These are phyloP conservation scores for Ophiognomonia clavigignenti-juglandacearum DNA, from an alignment of 2,329 filamentous ascomycete genomes.

Conservation along the genomic window DNA sequence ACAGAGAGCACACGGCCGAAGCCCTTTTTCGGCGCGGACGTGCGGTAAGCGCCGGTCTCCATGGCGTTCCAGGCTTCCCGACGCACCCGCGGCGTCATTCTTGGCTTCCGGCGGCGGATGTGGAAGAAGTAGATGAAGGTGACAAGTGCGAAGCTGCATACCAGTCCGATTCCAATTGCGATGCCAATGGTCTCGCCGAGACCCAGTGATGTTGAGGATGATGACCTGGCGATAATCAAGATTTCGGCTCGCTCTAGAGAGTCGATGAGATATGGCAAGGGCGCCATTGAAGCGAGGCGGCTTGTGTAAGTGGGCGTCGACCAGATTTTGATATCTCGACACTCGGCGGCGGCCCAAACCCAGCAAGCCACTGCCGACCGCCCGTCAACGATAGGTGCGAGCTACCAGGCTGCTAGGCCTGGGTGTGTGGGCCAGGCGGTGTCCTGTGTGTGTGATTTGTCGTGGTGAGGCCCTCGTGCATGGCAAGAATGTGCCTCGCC, in stretches of 20 bases:
- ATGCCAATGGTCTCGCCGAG: slow-evolving; percentile 8
- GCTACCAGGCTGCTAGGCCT: neutral
- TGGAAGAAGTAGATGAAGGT: slow-evolving; percentile 1
- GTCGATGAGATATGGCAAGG: neutral
- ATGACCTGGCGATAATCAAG: neutral
- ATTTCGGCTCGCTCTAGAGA: neutral
- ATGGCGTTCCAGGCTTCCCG: slow-evolving; percentile 3
- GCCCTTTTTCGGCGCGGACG: neutral
- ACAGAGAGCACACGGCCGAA: slow-evolving; percentile 12
- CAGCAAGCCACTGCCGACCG: too few relatives aligned
- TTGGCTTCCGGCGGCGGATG: neutral
- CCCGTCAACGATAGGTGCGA: too few relatives aligned
- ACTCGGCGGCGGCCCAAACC: neutral
- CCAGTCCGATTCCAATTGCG: neutral
- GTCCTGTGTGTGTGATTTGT: neutral
- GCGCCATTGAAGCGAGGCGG: neutral
- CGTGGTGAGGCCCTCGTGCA: neutral
- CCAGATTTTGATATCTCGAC: neutral
- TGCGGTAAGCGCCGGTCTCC: slow-evolving; percentile 3
- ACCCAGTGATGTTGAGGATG: neutral
- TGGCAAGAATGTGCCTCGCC: slow-evolving; percentile 3
- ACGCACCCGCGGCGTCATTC: neutral
- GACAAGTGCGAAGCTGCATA: slow-evolving; percentile 5
- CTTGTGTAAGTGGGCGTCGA: neutral
- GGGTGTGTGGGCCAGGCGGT: neutral